A percentile compares a stretch with the other conserved stretches of the same genome.
Conservation (phyloP, 2,329 filamentous ascomycete genomes). For the Zasmidium citrigriseum region DNA sequence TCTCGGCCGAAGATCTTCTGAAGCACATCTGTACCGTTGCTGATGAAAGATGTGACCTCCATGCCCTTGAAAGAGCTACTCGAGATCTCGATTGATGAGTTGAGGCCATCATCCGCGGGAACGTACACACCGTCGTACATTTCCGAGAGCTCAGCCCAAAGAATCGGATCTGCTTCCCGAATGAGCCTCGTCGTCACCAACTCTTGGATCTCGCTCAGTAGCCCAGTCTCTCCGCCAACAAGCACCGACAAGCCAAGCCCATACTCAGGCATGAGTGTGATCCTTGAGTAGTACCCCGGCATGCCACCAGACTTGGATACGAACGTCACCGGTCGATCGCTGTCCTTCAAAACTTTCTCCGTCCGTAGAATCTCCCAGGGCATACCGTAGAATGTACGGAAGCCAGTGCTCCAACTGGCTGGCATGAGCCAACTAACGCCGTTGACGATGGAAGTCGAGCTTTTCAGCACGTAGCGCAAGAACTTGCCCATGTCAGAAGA, state of each 20-base stretch:
- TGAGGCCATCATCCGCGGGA: slow-evolving; percentile 3
- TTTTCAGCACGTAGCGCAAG: slow-evolving; percentile 38
- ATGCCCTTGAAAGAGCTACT: slow-evolving; percentile 7
- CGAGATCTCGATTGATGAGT: slow-evolving; percentile 12
- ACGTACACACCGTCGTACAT: slow-evolving; percentile 10
- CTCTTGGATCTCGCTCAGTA: slow-evolving; percentile 28
- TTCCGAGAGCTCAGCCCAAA: slow-evolving; percentile 4
- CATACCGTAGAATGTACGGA: slow-evolving; percentile 45
- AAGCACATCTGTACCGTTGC: slow-evolving; percentile 17
- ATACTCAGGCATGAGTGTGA: slow-evolving; percentile 43
- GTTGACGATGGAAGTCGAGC: slow-evolving; percentile 32
- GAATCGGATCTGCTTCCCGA: slow-evolving; percentile 33
- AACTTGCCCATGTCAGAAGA: slow-evolving; percentile 44
- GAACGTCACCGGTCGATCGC: slow-evolving; percentile 38
- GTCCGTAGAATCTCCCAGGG: slow-evolving; percentile 50
- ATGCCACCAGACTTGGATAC: slow-evolving; percentile 44
- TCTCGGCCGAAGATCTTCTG: too few species aligned
- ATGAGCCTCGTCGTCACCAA: slow-evolving; percentile 28
- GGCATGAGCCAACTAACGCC: slow-evolving; percentile 47
- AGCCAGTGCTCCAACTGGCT: slow-evolving; percentile 36
- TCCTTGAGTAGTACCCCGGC: slow-evolving; percentile 40
- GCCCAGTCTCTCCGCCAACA: slow-evolving; percentile 26
- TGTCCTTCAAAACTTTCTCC: slow-evolving; percentile 38
- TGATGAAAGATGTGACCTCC: slow-evolving; percentile 14
- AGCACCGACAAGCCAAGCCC: slow-evolving; percentile 44